Base-by-base conservation (phyloP, 2,329 filamentous ascomycete genomes). In the Xylaria sp. region DNA sequence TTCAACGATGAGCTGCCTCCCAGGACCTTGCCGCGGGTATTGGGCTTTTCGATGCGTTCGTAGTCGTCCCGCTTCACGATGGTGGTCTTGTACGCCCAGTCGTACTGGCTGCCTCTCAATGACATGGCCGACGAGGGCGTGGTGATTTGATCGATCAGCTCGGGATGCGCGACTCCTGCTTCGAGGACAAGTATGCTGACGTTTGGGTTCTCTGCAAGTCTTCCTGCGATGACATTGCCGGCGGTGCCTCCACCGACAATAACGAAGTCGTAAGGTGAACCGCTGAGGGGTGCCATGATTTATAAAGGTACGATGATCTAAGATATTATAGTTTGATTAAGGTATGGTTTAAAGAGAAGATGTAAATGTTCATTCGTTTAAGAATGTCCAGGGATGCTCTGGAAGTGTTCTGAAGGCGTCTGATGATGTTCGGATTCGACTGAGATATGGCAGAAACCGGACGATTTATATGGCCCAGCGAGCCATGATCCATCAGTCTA, bases 81-180 rank as follows among this genome's bases (percentile, higher is more conserved):
- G 37, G 86, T 89, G 1, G 86, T 87, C 80, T 90, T 89, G 79
- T 89, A 90, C 0, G 80, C 81, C 87, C 87, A 90, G 77, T 90
- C 88, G 70, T 88, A 83, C 73, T 88, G 78, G 75, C 85, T 86
- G 46, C 82, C 83, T 18, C 87, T 84, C 0, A 89, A 82, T 3
- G 84, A 82, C 73, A 90, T 85, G 44, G 85, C 86, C 9, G 80
- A 78, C 1, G 85, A 81, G 0, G 87, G 88, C 3, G 86, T 89
- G 4, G 80, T 84, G 73, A 88, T 86, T 55, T 85, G 83, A 23
- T 85, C 82, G 52, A 87, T 78, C 6, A 86, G 80, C 6, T 81
- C 76, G 0, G 87, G 82, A 73, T 87, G 85, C 68, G 81, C 80
- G 25, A 80, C 78, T 12, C 84, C 85, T 6, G 84, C 85, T 73